phyloP scores from a whole-genome alignment of 768 basidiomycete genomes.

The Serendipita vermifera region DNA sequence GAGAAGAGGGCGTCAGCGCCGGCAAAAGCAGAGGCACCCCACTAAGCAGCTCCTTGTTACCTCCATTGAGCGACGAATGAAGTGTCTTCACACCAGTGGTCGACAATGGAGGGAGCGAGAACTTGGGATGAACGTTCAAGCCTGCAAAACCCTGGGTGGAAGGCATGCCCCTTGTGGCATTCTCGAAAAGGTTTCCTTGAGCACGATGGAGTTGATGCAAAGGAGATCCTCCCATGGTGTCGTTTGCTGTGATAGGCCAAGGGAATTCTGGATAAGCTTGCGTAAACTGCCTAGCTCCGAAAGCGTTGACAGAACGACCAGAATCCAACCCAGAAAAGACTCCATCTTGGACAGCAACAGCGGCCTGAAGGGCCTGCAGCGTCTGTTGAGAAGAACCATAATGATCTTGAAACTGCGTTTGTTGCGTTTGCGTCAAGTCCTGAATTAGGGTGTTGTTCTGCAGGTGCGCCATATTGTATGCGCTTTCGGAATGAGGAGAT shows the following conservation, averaged over 20 bases:
- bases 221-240: background rate
- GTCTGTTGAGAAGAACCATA: background rate
- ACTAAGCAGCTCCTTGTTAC: background rate
- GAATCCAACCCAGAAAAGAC: background rate
- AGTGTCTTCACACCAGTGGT: background rate
- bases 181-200: background rate
- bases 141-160: background rate
- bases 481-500: background rate
- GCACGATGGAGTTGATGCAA: background rate
- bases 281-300: background rate
- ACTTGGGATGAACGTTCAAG: background rate
- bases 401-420: background rate
- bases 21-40: background rate
- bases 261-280: background rate
- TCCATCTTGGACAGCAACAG: background rate
- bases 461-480: background rate
- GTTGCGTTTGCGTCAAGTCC: background rate
- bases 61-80: background rate
- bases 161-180: background rate
- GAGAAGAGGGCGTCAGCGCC: background rate
- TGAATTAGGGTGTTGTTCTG: background rate
- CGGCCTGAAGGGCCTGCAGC: background rate
- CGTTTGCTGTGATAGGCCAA: background rate
- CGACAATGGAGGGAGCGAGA: background rate
- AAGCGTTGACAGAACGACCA: background rate